Evolutionary conservation across 2,329 filamentous ascomycete genomes (phyloP), one percentile per base, ranked within the genome.

Genomic region (Alternaria arbusti): DNA sequence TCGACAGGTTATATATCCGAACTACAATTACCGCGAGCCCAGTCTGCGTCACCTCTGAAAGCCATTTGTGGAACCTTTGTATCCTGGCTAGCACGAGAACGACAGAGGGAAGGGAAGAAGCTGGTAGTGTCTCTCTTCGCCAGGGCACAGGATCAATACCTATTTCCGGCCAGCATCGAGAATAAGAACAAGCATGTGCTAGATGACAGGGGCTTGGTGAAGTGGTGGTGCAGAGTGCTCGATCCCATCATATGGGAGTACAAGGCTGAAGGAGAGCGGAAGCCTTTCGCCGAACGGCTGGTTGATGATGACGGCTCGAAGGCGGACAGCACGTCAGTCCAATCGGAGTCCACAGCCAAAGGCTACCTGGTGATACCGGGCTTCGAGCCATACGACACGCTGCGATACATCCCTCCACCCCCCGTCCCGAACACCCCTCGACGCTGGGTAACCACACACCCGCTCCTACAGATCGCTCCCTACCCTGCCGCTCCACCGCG

Each of bases 141-240:
- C 0, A 87, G 96, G 63, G 90, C 96, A 0, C 96, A 98, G 77
- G 89, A 91, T 55, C 96, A 98, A 75, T 99, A 99, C 72, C 86
- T 99, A 13, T 99, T 98, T 76, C 94, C 96, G 0, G 93, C 93
- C 0, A 98, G 95, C 74, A 88, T 94, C 43, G 90, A 97, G 64
- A 95, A 97, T 77, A 80, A 82, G 17, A 87, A 88, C 3, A 99
- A 99, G 77, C 96, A 99, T 82, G 91, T 99, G 0, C 84, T 98
- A 9, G 93, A 97, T 72, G 96, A 99, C 73, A 86, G 94, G 30
- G 93, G 92, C 0, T 83, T 99, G 55, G 92, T 99, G 20, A 93
- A 90, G 73, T 99, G 96, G 96, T 99, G 96, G 96, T 97, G 94
- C 75, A 90, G 88, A 15, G 92, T 95, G 11, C 82, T 97, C 12